Percentiles rank a stretch among this genome's conserved stretches.
Conservation (phyloP, 2,329 filamentous ascomycete species). For the Penicillium nordicum region DNA sequence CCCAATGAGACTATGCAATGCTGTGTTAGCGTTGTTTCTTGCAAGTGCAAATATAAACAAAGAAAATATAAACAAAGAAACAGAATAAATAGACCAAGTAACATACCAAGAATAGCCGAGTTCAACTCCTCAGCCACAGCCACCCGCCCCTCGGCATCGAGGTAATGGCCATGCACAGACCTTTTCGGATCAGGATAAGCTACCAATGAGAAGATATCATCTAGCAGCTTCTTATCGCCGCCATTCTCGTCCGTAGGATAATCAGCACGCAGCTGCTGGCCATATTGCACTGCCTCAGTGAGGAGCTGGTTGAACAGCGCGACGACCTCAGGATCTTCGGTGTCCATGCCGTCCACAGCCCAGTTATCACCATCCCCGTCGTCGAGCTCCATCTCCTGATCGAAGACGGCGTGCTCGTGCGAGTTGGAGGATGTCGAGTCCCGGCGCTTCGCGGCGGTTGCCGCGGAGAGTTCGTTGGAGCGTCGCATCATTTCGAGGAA, state of each 20-base stretch:
- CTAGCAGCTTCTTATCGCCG: conserved; percentile 69
- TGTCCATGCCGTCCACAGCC: conserved; percentile 52
- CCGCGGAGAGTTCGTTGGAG: conserved; percentile 59
- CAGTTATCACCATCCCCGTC: conserved; percentile 32
- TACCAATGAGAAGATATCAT: conserved; percentile 82
- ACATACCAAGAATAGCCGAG: conserved; percentile 80
- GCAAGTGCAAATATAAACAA: not conserved
- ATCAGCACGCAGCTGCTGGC: conserved; percentile 71
- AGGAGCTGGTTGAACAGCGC: conserved; percentile 54
- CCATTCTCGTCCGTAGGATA: conserved; percentile 68
- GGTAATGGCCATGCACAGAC: conserved; percentile 71
- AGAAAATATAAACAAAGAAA: not conserved
- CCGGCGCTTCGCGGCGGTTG: conserved; percentile 36
- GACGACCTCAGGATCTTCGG: conserved; percentile 45
- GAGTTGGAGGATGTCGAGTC: conserved; percentile 35
- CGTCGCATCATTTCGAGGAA: conserved; percentile 92
- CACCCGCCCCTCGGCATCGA: conserved; percentile 71
- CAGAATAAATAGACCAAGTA: not conserved
- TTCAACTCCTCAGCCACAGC: conserved; percentile 91
- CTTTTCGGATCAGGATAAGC: conserved; percentile 79
- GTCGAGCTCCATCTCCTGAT: conserved; percentile 58
- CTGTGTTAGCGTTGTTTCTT: not conserved
- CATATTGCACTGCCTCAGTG: conserved; percentile 71
- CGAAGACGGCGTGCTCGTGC: conserved; percentile 46
- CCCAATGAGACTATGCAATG: conserved; percentile 70